Evolutionary conservation across 140 eudicot species (phyloP).

Genomic region (Bidens hawaiensis): DNA sequence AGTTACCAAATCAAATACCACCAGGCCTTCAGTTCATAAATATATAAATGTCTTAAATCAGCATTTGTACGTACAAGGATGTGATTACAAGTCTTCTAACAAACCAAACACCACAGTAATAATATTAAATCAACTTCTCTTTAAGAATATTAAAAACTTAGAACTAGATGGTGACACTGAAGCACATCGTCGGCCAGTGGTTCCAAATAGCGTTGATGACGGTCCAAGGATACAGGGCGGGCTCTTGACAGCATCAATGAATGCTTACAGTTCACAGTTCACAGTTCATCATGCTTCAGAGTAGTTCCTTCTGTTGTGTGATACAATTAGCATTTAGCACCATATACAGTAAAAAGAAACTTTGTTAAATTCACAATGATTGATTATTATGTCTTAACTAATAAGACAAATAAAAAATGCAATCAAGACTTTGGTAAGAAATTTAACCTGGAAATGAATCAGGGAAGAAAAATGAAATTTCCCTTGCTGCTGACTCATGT

Average conservation of each 20-base stretch:
- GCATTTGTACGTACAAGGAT: too few relatives aligned
- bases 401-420: not conserved
- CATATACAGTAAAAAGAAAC: not conserved
- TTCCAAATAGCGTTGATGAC: not conserved
- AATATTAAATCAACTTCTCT: not conserved
- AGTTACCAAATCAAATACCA: not conserved
- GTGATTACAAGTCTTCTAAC: too few relatives aligned
- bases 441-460: conserved; percentile 51
- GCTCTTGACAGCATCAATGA: not conserved
- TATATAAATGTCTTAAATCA: too few relatives aligned
- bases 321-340: not conserved
- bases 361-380: not conserved
- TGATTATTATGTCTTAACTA: not conserved
- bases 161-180: not conserved
- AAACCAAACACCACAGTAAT: not conserved
- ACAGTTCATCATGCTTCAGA: conserved; percentile 33
- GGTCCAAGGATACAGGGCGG: too few relatives aligned
- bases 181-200: not conserved
- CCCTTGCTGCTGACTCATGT: conserved; percentile 61
- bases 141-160: not conserved
- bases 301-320: conserved; percentile 29
- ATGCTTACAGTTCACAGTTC: too few relatives aligned
- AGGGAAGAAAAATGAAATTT: conserved; percentile 54
- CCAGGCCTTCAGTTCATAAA: not conserved
- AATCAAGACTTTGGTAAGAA: conserved; percentile 4